A percentile compares a stretch with the other conserved stretches of the same genome.
phyloP scores from a whole-genome alignment of 306 rosid species.

The Biancaea sappan region DNA sequence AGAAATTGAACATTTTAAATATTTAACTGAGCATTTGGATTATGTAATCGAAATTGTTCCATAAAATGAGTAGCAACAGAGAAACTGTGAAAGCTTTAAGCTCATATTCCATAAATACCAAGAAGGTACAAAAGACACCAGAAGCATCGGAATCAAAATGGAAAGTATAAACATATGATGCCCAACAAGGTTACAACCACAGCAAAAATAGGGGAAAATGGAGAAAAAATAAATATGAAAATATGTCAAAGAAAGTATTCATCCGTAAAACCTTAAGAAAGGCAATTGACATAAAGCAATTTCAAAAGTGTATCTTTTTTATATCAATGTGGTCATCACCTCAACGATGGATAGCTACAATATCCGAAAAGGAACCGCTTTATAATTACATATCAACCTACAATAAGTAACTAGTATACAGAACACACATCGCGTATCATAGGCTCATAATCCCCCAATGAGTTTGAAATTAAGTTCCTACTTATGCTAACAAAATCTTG shows the following conservation, averaged over 20 bases:
- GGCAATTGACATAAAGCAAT: neutral
- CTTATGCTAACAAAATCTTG: neutral
- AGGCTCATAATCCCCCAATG: neutral
- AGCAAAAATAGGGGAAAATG: neutral
- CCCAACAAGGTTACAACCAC: conserved; percentile 9
- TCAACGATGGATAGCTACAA: neutral
- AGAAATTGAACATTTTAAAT: neutral
- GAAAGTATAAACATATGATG: conserved; percentile 3
- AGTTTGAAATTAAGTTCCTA: conserved; percentile 19
- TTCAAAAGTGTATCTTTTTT: conserved; percentile 2
- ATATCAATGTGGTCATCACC: neutral
- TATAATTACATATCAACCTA: conserved; percentile 9
- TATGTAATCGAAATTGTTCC: neutral
- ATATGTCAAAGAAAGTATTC: neutral
- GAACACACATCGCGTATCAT: neutral
- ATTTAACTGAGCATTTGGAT: neutral
- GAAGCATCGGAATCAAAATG: conserved; percentile 1
- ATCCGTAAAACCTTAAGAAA: neutral
- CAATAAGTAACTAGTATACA: neutral
- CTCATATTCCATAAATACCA: neutral
- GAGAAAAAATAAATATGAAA: conserved; percentile 4
- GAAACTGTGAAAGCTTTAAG: neutral
- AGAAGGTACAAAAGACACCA: conserved; percentile 2
- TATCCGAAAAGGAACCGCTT: neutral
- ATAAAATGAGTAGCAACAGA: neutral